Base-by-base conservation (phyloP, 768 basidiomycete genomes). In the Clitopilus passeckerianus region DNA sequence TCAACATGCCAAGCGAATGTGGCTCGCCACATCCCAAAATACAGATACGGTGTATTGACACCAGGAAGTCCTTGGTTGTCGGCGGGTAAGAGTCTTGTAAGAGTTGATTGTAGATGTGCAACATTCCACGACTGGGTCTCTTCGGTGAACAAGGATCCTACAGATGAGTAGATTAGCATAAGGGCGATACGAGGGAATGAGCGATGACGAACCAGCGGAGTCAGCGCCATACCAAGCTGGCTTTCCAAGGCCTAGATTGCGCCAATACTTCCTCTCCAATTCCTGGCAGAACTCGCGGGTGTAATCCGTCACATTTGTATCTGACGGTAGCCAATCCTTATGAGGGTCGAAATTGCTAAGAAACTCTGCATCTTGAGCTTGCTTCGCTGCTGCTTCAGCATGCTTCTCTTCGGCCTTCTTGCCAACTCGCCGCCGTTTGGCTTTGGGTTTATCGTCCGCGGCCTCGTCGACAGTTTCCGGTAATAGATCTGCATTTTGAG, bases 1-100 rank as follows among this genome's bases (percentile, higher is more conserved):
- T 99, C 97, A 53, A 99, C 97, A 66, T 99, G 97, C 96, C 97
- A 99, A 0, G 95, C 93, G 73, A 98, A 98, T 0, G 94, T 94
- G 22, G 96, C 96, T 55, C 95, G 81, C 97, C 97, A 99, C 95
- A 98, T 98, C 63, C 97, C 97, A 70, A 95, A 98, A 73, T 98
- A 98, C 1, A 98, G 83, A 70, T 98, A 98, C 0, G 96, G 96
- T 2, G 94, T 89, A 68, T 98, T 98, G 53, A 99, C 97, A 8
- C 97, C 97, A 0, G 96, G 95, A 24, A 99, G 77, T 41, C 87
- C 84, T 56, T 87, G 83, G 37, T 79, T 75, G 6, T 86, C 79
- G 12, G 83, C 68, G 0, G 90, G 91, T 0, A 93, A 75, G 24
- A 97, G 77, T 3, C 94, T 86, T 9, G 89, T 86, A 22, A 99